Evolutionary conservation across 805 yeast genomes (phyloP).

Genomic region (Cyberlindnera sargentensis): DNA sequence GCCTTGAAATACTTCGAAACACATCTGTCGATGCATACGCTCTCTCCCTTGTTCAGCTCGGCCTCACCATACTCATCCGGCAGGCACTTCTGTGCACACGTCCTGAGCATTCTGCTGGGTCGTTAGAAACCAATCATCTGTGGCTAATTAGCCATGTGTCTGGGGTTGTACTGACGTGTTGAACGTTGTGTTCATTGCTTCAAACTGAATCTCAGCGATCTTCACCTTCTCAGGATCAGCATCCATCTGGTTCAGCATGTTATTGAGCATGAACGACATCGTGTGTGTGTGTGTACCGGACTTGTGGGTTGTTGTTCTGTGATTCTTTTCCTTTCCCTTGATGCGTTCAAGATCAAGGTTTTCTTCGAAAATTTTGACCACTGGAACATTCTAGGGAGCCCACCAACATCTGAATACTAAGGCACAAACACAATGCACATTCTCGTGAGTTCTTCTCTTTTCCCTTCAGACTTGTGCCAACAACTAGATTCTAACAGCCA

Average conservation of each 20-base stretch:
- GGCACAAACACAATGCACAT: slow-evolving; percentile 7
- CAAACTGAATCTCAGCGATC: slow-evolving; percentile 61
- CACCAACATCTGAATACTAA: not conserved
- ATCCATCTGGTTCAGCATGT: slow-evolving; percentile 37
- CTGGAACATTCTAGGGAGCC: not conserved
- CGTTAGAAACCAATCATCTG: not conserved
- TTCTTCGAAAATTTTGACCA: not conserved
- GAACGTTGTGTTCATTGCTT: slow-evolving; percentile 53
- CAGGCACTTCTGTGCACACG: slow-evolving; percentile 73
- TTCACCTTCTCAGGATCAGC: slow-evolving; percentile 55
- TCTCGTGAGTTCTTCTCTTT: slow-evolving; percentile 8
- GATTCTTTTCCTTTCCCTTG: not conserved
- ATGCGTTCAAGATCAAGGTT: not conserved
- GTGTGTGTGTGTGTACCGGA: not conserved
- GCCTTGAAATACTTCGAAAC: slow-evolving; percentile 76
- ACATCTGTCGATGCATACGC: slow-evolving; percentile 78
- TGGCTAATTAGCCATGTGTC: not conserved
- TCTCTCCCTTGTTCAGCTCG: slow-evolving; percentile 81
- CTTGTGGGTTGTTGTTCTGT: too few species aligned
- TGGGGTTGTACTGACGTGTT: slow-evolving; percentile 27
- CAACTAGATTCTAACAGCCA: not conserved
- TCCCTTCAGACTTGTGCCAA: not conserved
- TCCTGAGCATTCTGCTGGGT: slow-evolving; percentile 38
- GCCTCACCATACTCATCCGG: slow-evolving; percentile 80
- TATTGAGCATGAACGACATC: slow-evolving; percentile 59